phyloP scores from a whole-genome alignment of 208 protist genomes.

The Leptomonas pyrrhocoris region DNA sequence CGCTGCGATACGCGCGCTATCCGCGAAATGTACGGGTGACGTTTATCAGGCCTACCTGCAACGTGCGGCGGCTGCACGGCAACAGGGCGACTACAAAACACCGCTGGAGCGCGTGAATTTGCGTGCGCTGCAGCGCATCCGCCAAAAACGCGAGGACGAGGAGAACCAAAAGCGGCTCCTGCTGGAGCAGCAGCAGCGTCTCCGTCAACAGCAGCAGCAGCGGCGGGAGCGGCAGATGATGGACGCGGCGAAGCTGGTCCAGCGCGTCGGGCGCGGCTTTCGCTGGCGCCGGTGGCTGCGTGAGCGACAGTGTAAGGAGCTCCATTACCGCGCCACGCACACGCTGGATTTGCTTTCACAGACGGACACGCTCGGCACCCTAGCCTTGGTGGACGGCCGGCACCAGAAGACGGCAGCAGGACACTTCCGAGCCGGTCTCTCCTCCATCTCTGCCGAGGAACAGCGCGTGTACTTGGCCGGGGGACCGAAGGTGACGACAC shows the following conservation, averaged over 20 bases:
- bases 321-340: conserved; percentile 26
- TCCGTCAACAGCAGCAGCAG: conserved; percentile 44
- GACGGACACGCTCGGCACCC: conserved; percentile 2
- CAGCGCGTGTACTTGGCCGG: conserved; percentile 17
- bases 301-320: conserved; percentile 22
- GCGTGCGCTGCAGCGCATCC: conserved; percentile 36
- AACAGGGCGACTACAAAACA: conserved; percentile 43
- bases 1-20: conserved; percentile 17
- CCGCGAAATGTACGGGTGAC: conserved; percentile 41
- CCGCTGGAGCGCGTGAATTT: conserved; percentile 62
- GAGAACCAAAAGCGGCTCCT: conserved; percentile 17
- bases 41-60: conserved; percentile 35
- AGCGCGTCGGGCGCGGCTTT: conserved; percentile 56
- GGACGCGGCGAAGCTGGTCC: conserved; percentile 52
- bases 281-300: conserved; percentile 42
- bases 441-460: conserved; percentile 14
- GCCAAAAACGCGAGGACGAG: conserved; percentile 36
- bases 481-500: conserved; percentile 21
- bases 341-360: conserved; percentile 26
- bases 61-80: conserved; percentile 30
- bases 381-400: background rate
- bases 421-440: background rate
- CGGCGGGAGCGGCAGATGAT: conserved; percentile 35
- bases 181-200: conserved; percentile 27
- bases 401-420: background rate